Conservation (phyloP, 2,329 filamentous ascomycete species). For the Apiospora koreana region DNA sequence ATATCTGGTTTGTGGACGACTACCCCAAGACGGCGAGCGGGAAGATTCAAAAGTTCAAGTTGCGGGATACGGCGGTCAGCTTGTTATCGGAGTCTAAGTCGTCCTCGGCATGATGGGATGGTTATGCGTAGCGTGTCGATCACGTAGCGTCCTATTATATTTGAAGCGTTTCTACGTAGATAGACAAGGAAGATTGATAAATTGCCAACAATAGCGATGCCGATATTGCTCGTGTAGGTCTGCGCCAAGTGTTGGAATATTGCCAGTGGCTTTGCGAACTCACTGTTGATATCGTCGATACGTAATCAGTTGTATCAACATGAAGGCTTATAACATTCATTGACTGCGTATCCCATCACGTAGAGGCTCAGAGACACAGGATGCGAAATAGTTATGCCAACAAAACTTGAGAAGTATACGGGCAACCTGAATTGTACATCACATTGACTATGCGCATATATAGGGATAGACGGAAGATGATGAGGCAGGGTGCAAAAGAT, state of each 20-base stretch:
- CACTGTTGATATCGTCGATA: too few species aligned
- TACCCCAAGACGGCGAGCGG: constrained; percentile 95
- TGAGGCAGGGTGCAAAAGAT: not conserved
- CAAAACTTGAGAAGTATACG: too few species aligned
- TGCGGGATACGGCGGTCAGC: constrained; percentile 63
- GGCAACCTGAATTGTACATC: too few species aligned
- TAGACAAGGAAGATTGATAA: not conserved
- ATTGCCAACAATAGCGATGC: too few species aligned
- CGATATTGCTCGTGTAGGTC: too few species aligned
- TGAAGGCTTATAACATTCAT: too few species aligned
- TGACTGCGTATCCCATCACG: too few species aligned
- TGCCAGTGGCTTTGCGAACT: too few species aligned
- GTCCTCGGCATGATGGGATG: not conserved
- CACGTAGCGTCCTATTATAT: not conserved
- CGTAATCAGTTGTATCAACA: too few species aligned
- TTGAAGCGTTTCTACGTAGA: not conserved
- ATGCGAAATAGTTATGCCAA: too few species aligned
- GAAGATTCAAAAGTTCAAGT: constrained; percentile 94
- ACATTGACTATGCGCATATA: not conserved
- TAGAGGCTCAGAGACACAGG: too few species aligned
- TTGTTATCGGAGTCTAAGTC: not conserved
- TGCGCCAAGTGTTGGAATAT: too few species aligned
- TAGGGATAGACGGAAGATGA: not conserved
- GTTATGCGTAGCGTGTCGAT: not conserved
- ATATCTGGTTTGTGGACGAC: constrained; percentile 83